Conservation (phyloP, 306 rosid genomes). For the Lagenaria siceraria region DNA sequence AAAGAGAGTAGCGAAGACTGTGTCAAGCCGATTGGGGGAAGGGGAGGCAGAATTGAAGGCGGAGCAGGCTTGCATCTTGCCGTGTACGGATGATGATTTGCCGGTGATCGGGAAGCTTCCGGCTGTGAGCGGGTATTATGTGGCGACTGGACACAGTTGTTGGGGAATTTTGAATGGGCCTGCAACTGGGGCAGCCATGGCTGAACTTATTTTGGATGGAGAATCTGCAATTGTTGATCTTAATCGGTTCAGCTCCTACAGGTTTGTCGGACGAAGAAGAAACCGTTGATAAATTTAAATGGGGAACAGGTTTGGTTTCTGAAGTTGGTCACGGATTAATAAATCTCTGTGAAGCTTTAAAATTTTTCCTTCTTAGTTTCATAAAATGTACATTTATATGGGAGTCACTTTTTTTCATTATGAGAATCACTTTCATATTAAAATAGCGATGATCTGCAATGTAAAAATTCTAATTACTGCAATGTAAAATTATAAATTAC, state of each 20-base stretch:
- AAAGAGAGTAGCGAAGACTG: conserved; percentile 61
- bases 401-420: too few relatives aligned
- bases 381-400: not conserved
- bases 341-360: not conserved
- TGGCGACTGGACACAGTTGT: conserved; percentile 78
- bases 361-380: not conserved
- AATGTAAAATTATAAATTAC: too few relatives aligned
- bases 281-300: not conserved
- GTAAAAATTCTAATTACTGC: too few relatives aligned
- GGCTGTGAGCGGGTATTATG: conserved; percentile 52
- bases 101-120: conserved; percentile 75
- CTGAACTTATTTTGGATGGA: conserved; percentile 75
- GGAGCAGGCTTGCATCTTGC: conserved; percentile 87
- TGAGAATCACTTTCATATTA: too few relatives aligned
- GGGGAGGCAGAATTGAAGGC: conserved; percentile 56
- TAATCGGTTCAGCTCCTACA: conserved; percentile 48
- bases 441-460: too few relatives aligned
- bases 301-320: not conserved
- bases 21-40: conserved; percentile 60
- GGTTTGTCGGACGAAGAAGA: conserved; percentile 26
- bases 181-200: conserved; percentile 83
- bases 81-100: conserved; percentile 53
- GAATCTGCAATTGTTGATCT: conserved; percentile 59
- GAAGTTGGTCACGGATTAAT: too few relatives aligned
- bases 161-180: conserved; percentile 96